Evolutionary conservation across 257 asterid genomes (phyloP), one percentile per base, ranked within the genome.

Genomic region (Lithospermum erythrorhizon): DNA sequence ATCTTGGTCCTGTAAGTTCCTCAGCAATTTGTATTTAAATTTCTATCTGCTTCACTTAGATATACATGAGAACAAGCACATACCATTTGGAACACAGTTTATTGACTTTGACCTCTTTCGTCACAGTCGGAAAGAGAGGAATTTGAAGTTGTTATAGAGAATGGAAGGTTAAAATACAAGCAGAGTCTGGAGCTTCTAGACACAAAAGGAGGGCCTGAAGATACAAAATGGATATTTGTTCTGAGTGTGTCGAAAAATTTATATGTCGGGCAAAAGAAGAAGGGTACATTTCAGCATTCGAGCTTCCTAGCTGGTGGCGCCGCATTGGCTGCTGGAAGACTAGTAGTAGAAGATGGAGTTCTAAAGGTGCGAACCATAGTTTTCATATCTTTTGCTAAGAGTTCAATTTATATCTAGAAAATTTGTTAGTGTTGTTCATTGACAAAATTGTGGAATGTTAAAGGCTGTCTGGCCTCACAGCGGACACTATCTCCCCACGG

Each of bases 381-480:
- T 49, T 1, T 5, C 18, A n/a, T 62, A 24, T 3, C 35, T 48
- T 53, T 55, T 62, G 16, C 25, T 61, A 8, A 6, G 20, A n/a
- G 21, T 48, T 30, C 22, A 18, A 19, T 51, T 24, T 19, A 21
- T 30, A 21, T 18, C 57, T 54, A 13, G 22, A 11, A 15, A 18
- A 11, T 14, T 23, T 41, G 14, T 27, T 27, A 5, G 32, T 52
- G 22, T 57, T 6, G 23, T 54, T 9, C 1, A 24, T 59, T 22
- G 48, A 57, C 37, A 27, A 27, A 27, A 27, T 35, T 53, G 14
- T 45, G 20, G 41, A 17, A 49, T 51, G 37, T 37, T 16, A 21
- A 2, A 86, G 97, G 95, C 96, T 3, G 87, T 90, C 61, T 90
- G 96, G 96, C 95, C 98, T 65, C 89, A 90, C 86, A 90, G 98